Percentiles rank a stretch among this genome's conserved stretches.
phyloP scores from a whole-genome alignment of 1,284 basidiomycete species.

The Marasmius oreades region DNA sequence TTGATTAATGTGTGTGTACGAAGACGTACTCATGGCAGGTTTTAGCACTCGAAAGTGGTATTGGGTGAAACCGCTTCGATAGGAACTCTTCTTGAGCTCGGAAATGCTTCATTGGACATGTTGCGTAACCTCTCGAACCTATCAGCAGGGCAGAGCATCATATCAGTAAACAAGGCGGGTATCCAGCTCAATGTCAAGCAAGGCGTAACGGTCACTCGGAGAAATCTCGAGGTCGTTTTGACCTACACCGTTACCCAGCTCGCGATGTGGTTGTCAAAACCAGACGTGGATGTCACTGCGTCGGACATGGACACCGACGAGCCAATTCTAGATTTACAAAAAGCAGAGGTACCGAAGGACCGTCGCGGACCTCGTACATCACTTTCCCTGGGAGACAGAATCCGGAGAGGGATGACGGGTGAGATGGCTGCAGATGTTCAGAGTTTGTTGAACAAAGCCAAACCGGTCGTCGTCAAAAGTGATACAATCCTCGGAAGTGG shows the following conservation, averaged over 20 bases:
- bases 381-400: conserved; percentile 55
- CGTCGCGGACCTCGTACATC: conserved; percentile 42
- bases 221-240: conserved; percentile 67
- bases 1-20: conserved; percentile 6
- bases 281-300: conserved; percentile 50
- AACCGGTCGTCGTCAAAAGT: conserved; percentile 55
- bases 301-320: conserved; percentile 42
- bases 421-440: conserved; percentile 76
- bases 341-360: conserved; percentile 35
- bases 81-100: conserved; percentile 75
- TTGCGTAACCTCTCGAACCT: conserved; percentile 57
- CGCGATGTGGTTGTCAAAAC: conserved; percentile 68
- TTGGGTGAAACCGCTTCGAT: conserved; percentile 74
- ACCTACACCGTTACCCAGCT: conserved; percentile 79
- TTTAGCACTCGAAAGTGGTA: conserved; percentile 76
- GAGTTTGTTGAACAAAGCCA: conserved; percentile 61
- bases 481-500: conserved; percentile 38
- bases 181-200: conserved; percentile 54
- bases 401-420: conserved; percentile 70
- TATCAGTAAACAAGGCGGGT: conserved; percentile 35
- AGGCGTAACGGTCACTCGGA: conserved; percentile 49
- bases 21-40: conserved; percentile 11
- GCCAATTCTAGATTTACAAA: conserved; percentile 34
- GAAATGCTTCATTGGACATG: conserved; percentile 68
- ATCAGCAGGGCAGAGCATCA: conserved; percentile 50